Conservation (phyloP, 352 stramenopile genomes). For the Bremia lactucae region DNA sequence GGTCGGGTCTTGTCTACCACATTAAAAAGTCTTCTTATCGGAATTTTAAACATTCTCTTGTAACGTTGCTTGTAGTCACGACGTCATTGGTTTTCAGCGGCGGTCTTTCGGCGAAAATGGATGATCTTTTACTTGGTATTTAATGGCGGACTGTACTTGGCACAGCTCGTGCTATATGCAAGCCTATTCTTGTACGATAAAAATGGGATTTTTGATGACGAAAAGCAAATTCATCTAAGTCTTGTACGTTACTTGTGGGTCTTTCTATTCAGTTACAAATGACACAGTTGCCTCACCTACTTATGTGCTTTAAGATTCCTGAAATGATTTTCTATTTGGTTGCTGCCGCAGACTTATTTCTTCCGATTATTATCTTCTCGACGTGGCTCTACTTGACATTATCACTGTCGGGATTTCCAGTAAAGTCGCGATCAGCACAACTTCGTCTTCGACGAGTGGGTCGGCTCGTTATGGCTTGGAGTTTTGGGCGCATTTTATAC, state of each 20-base stretch:
- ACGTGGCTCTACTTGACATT: slow-evolving; percentile 86
- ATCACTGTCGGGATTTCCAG: slow-evolving; percentile 81
- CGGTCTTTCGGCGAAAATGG: slow-evolving; percentile 75
- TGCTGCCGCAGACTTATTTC: slow-evolving; percentile 73
- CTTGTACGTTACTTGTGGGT: slow-evolving; percentile 26
- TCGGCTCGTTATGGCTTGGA: slow-evolving; percentile 70
- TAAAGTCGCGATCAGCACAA: slow-evolving; percentile 54
- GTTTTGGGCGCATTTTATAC: slow-evolving; percentile 75
- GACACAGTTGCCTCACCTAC: not conserved
- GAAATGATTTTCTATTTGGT: slow-evolving; percentile 76
- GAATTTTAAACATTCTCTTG: slow-evolving; percentile 3
- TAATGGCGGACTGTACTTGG: slow-evolving; percentile 82
- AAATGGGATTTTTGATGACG: slow-evolving; percentile 70
- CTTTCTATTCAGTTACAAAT: too few species aligned
- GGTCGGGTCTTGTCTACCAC: slow-evolving; percentile 19
- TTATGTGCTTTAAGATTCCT: slow-evolving; percentile 33
- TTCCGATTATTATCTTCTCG: slow-evolving; percentile 83
- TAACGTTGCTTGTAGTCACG: slow-evolving; percentile 40
- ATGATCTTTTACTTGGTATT: slow-evolving; percentile 90
- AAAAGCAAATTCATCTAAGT: slow-evolving; percentile 58
- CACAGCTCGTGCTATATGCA: slow-evolving; percentile 83
- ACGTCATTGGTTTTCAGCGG: slow-evolving; percentile 84
- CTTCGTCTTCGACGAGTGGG: slow-evolving; percentile 51
- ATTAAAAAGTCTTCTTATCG: too few species aligned
- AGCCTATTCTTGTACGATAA: slow-evolving; percentile 82